Percentiles rank a stretch among this genome's conserved stretches.
phyloP scores from a whole-genome alignment of 768 basidiomycete genomes.

The Scleroderma citrinum region DNA sequence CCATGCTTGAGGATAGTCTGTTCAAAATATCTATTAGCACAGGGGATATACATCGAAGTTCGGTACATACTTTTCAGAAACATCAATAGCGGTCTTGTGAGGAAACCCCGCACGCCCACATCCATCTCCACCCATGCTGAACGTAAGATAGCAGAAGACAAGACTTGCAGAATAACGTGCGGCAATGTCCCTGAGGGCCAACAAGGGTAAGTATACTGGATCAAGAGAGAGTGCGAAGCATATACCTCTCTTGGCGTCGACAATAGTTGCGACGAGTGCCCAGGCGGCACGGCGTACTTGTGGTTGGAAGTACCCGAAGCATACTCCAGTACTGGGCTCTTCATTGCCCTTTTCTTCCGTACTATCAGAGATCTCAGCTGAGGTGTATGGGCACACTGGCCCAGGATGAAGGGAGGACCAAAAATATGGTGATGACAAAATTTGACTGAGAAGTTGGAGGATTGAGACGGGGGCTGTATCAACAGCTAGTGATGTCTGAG shows the following conservation, averaged over 20 bases:
- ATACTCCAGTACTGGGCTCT: conserved; percentile 12
- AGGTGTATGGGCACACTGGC: conserved; percentile 33
- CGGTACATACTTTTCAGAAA: conserved; percentile 60
- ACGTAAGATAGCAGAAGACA: conserved; percentile 58
- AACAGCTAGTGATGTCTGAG: not conserved
- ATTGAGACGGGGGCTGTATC: not conserved
- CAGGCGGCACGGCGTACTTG: conserved; percentile 70
- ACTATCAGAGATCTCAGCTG: not conserved
- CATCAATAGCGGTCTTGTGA: conserved; percentile 67
- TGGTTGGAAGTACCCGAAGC: conserved; percentile 60
- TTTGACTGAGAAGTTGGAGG: conserved; percentile 1
- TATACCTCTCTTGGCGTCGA: conserved; percentile 43
- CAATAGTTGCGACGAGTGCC: conserved; percentile 42
- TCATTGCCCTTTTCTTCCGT: conserved; percentile 28
- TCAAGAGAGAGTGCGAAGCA: conserved; percentile 14
- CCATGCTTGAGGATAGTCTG: conserved; percentile 70
- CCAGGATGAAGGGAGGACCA: conserved; percentile 57
- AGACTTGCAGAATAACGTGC: conserved; percentile 33
- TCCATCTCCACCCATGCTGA: conserved; percentile 73
- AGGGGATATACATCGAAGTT: not conserved
- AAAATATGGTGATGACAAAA: conserved; percentile 34
- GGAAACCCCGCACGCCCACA: conserved; percentile 51
- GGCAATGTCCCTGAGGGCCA: conserved; percentile 19
- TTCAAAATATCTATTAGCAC: not conserved
- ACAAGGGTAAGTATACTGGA: conserved; percentile 2